Base-by-base conservation (phyloP, 1,139 yeast genomes). In the Sugiyamaella novakii region DNA sequence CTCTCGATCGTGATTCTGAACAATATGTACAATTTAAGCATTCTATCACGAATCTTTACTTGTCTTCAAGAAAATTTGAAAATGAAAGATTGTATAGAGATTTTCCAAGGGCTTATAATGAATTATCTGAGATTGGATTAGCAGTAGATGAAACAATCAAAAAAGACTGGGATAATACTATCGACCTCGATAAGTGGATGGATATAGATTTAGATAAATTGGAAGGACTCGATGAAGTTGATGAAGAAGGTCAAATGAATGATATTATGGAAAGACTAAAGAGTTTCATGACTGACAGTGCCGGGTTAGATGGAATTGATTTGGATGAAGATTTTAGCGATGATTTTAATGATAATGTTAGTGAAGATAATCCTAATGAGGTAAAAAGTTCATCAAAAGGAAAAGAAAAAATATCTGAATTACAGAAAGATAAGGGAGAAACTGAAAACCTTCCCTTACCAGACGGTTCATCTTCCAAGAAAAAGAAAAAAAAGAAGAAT, bases 171-270 rank as follows among this genome's bases (percentile, higher is more conserved):
- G 59, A 51, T 22, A 22, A 41, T 15, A 48, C 50, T 1, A 57
- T 42, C 5, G 68, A 65, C 29, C 50, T 60, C 5, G 63, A 58
- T 29, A 47, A 49, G 5, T 66, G 67, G 66, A 43, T 65, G 40
- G 43, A 46, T 10, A 33, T 57, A 8, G 54, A 54, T 12, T 51
- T 51, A 17, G 55, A 51, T 10, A 58, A 50, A 19, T 40, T 55
- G 19, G 62, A 51, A 11, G 28, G 41, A 3, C 46, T 22, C 5
- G 38, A 35, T 15, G 30, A 30, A n/a, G 24, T 12, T 14, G 19
- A 19, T 12, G 36, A 29, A 11, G 33, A 12, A 5, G 21, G 8
- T 3, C 28, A 31, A 28, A 15, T 41, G 31, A 17, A 33, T 15
- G 50, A 50, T 6, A 28, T 45, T 30, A 38, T 29, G 44, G 25